Evolutionary conservation across 2,329 filamentous ascomycete species (phyloP).

Genomic region (Aureobasidium lini): DNA sequence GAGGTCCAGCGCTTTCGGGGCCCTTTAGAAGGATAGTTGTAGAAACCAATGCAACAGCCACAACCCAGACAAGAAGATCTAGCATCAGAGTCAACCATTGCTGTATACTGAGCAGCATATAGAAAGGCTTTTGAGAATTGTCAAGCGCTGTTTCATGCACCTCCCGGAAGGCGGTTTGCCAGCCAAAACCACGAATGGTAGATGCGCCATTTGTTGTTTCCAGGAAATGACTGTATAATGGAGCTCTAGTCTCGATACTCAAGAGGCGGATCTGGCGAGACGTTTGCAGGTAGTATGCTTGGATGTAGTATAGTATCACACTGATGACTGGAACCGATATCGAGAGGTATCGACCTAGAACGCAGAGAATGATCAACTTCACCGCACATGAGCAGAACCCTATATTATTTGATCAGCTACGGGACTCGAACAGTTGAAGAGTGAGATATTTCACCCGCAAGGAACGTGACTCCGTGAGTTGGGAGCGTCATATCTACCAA

Average conservation of each 20-base stretch:
- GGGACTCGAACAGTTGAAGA: too few relatives aligned
- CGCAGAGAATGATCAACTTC: too few relatives aligned
- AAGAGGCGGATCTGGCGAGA: conserved; percentile 44
- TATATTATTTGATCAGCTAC: too few relatives aligned
- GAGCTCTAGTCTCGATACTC: conserved; percentile 45
- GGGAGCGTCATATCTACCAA: neutral
- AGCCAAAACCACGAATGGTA: conserved; percentile 47
- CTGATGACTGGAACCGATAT: neutral
- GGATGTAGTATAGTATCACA: neutral
- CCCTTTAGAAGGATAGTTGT: conserved; percentile 34
- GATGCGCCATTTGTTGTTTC: conserved; percentile 42
- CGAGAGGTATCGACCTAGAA: too few relatives aligned
- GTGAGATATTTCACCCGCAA: too few relatives aligned
- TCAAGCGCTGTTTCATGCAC: too few relatives aligned
- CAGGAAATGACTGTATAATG: conserved; percentile 45
- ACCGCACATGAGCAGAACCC: too few relatives aligned
- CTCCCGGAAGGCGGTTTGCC: too few relatives aligned
- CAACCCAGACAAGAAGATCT: conserved; percentile 32
- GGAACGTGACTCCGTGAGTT: too few relatives aligned
- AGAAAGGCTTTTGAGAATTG: conserved; percentile 39
- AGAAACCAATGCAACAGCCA: conserved; percentile 19
- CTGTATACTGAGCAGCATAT: conserved; percentile 38
- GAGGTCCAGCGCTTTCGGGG: conserved; percentile 30
- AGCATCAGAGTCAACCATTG: conserved; percentile 37
- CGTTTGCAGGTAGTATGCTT: conserved; percentile 37